Base-by-base conservation (phyloP, 495 filamentous ascomycete species). In the Aspergillus indologenus region DNA sequence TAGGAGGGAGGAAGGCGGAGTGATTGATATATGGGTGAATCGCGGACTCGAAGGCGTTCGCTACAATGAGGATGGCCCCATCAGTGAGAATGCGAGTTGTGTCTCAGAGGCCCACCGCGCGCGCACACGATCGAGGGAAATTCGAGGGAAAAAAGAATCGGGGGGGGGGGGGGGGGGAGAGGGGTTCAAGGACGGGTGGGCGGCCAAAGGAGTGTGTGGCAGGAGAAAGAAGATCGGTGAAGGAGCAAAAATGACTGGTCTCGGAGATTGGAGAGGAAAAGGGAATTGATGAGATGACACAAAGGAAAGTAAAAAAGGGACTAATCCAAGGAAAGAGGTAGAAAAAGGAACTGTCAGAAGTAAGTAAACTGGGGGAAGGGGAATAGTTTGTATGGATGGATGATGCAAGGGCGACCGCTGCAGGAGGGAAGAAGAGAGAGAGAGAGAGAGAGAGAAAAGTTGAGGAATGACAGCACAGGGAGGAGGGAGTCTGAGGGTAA, bases 391-490 rank as follows among this genome's bases (percentile, higher is more conserved):
- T 29, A 45, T 29, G 48, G 42, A 31, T 42, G 46, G 23, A 43
- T 43, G 56, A 64, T 57, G 62, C 62, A 64, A 64, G 62, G 62
- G 62, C 58, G 58, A 60, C 57, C 56, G 61, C 45, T 57, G 58
- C 42, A 55, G 34, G 54, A 64, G 42, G 31, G 47, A 45, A 46
- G 56, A 55, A 43, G 58, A 44, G 31, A 34, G 21, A 20, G 12
- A 42, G 45, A 9, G 40, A 40, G 5, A 20, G 21, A 18, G 31
- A 21, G 56, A 48, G 45, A 23, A 8, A 23, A 19, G 47, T 9
- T 46, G 48, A 54, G 43, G 51, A 63, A 59, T 53, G 45, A 40
- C 34, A 40, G 5, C 5, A 11, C 12, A 40, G 34, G 34, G 43
- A 53, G 21, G 34, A 44, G 7, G 12, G 22, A 29, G 9, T 29